Percentiles rank a stretch among this genome's conserved stretches.
These are phyloP conservation scores for Mycena haematopus DNA, from an alignment of 768 basidiomycete genomes.

Conservation along the genomic window DNA sequence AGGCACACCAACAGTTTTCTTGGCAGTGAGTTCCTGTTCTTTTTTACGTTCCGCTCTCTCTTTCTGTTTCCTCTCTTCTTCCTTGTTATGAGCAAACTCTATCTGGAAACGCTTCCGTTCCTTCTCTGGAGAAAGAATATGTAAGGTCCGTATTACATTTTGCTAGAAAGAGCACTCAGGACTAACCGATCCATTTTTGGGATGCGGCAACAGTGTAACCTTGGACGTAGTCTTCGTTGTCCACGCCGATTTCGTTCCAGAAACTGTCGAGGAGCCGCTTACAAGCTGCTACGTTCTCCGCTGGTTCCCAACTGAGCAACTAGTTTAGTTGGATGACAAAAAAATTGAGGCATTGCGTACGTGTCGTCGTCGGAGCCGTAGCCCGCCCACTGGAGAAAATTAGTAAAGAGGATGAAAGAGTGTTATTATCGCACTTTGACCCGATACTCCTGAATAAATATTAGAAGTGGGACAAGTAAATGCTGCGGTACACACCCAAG, in stretches of 20 bases:
- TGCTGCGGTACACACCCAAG: slow-evolving; percentile 2
- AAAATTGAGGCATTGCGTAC: slow-evolving; percentile 54
- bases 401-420: background rate
- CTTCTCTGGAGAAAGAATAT: slow-evolving; percentile 1
- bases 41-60: slow-evolving; percentile 19
- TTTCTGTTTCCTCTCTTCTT: slow-evolving; percentile 24
- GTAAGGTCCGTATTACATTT: background rate
- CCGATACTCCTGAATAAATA: slow-evolving; percentile 1
- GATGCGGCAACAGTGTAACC: slow-evolving; percentile 42
- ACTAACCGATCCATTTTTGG: slow-evolving; percentile 52
- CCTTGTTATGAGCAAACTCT: slow-evolving; percentile 12
- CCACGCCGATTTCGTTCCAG: slow-evolving; percentile 50
- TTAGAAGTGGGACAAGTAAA: background rate
- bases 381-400: slow-evolving; percentile 54
- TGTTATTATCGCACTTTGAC: slow-evolving; percentile 8
- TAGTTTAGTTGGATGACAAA: slow-evolving; percentile 39
- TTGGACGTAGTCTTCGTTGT: slow-evolving; percentile 46
- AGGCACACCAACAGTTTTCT: slow-evolving; percentile 18
- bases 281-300: slow-evolving; percentile 48
- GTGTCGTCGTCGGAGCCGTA: slow-evolving; percentile 51
- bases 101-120: slow-evolving; percentile 19
- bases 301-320: slow-evolving; percentile 52
- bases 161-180: background rate
- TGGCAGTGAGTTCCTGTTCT: slow-evolving; percentile 16
- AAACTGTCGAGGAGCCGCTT: slow-evolving; percentile 51